Base-by-base conservation (phyloP, 2,329 filamentous ascomycete genomes). In the Aspergillus spinulosporus region DNA sequence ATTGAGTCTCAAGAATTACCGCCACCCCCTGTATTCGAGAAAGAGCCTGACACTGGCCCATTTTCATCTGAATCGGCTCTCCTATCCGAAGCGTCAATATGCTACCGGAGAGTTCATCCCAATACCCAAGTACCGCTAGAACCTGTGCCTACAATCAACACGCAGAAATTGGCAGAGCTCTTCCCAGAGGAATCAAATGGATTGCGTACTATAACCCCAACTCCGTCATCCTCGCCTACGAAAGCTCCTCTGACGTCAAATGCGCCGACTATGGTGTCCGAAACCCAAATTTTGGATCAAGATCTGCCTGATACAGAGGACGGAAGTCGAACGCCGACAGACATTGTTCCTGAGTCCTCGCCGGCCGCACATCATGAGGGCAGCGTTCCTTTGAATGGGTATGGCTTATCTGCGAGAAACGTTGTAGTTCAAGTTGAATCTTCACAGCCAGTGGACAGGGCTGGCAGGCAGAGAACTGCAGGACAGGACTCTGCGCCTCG, bases 371-470 rank as follows among this genome's bases (percentile, higher is more conserved):
- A 60, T 37, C 59, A 56, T 43, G 62, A 63, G 21, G 58, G 61
- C 28, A 55, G 36, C 12, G 49, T 28, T 5, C 51, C 45, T 5
- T 34, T 50, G 11, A 57, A 50, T 14, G 48, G 62, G 1, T 42
- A 57, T 26, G 63, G 60, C 37, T 60, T 63, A 26, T 62, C 42
- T 47, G 57, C 60, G 9, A 68, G 61, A 43, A 60, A 67, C 9
- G 64, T 68, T 3, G 62, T 74, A 26, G 66, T 76, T 3, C 69
- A 76, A 55, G 74, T 77, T 15, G 73, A 74, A 58, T 77, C 74
- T 9, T 76, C 74, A 1, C 74, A 77, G 48, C 64, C 68, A 5
- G 67, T 66, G 32, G 70, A 73, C 32, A 64, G 59, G 48, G 45
- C 64, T 15, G 59, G 59, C 11, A 63, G 52, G 28, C 59, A 60